These are phyloP conservation scores for Penicillium subrubescens DNA, from an alignment of 495 filamentous ascomycete genomes.

Conservation along the genomic window DNA sequence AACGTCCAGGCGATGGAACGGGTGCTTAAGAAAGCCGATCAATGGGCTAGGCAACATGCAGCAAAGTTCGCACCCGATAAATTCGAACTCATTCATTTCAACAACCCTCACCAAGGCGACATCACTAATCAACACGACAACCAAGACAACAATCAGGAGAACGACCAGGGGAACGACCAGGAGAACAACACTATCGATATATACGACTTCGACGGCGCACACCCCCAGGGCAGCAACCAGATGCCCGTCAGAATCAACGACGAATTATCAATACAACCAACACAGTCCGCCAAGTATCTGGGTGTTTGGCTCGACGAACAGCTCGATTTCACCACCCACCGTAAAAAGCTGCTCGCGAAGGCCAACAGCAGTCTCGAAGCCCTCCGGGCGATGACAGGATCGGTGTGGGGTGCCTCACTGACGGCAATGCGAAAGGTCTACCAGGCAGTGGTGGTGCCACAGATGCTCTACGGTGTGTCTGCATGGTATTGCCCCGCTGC, in stretches of 20 bases:
- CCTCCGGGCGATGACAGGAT: too few species aligned
- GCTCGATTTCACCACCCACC: too few species aligned
- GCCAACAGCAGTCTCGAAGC: conserved; percentile 11
- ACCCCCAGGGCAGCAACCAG: background rate
- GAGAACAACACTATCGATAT: too few species aligned
- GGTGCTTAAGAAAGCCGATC: background rate
- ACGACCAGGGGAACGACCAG: background rate
- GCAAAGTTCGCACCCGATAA: conserved; percentile 21
- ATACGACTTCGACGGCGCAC: background rate
- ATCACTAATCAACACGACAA: too few species aligned
- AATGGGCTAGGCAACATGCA: conserved; percentile 17
- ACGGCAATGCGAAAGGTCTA: conserved; percentile 17
- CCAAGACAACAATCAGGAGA: background rate
- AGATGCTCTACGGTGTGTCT: conserved; percentile 21
- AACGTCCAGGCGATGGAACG: background rate
- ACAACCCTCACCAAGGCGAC: background rate
- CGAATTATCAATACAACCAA: background rate
- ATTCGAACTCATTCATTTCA: conserved; percentile 14
- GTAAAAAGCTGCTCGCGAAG: too few species aligned
- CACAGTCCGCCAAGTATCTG: conserved; percentile 7
- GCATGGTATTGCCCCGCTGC: conserved; percentile 12
- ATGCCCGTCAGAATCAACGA: background rate
- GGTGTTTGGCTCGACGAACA: conserved; percentile 20
- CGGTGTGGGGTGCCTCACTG: background rate
- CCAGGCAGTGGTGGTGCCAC: conserved; percentile 22